Evolutionary conservation across 495 filamentous ascomycete genomes (phyloP), one percentile per base, ranked within the genome.

Genomic region (Glonium stellatum): DNA sequence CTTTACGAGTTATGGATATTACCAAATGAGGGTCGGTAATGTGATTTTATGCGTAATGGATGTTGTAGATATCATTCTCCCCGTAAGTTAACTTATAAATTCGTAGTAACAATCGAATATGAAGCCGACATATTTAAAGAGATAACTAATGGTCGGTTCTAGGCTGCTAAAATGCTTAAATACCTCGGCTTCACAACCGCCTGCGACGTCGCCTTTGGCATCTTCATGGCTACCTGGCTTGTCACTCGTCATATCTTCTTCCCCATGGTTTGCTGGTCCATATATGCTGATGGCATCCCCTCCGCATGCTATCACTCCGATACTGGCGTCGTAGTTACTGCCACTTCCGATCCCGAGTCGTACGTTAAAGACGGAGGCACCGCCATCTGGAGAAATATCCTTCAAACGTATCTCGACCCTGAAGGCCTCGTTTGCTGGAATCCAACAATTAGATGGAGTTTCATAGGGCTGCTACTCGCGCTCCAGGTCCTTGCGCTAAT

Each of bases 121-220:
- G 3, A n/a, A 48, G 13, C 13, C 9, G 18, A 9, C 9, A 8
- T 18, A 10, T 42, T 60, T 39, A 49, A 42, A 11, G 12, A n/a
- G 4, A 18, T 12, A 19, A 18, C 59, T 49, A 59, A 59, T 22
- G 9, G 37, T 18, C 42, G n/a, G 13, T 35, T n/a, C 13, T 48
- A 97, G 92, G 70, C 84, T n/a, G 93, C 93, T 47, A 98, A 98
- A 73, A 87, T 93, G 60, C 82, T 97, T 61, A 96, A 95, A 72
- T 98, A 98, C 70, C 71, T 93, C 15, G 83, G 86, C 55, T 89
- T 77, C 73, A 80, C 84, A 53, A 83, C 71, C 11, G 72, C 86
- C 61, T 96, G 92, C 81, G 92, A 97, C 68, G 73, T 83, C 57
- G 82, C 84, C 44, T 98, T 97, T 68, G 95, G 83, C 39, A 65